Conservation (phyloP, 2,329 filamentous ascomycete species). For the Colletotrichum endophyticum region DNA sequence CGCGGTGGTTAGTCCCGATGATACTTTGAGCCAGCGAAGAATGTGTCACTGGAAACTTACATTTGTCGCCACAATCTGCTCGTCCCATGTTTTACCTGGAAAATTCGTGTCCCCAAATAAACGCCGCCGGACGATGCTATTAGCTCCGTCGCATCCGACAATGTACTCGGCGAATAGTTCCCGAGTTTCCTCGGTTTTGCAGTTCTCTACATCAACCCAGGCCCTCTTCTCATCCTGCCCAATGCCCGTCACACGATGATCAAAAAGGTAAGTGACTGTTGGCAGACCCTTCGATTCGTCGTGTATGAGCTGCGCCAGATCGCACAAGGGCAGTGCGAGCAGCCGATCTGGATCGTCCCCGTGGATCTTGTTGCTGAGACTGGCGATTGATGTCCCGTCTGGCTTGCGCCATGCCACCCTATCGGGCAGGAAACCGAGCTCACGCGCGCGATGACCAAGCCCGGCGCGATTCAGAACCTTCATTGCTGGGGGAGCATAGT, state of each 20-base stretch:
- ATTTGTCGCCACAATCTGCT: slow-evolving; percentile 66
- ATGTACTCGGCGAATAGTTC: slow-evolving; percentile 54
- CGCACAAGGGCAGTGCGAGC: slow-evolving; percentile 42
- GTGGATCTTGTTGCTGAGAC: slow-evolving; percentile 38
- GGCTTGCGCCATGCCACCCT: slow-evolving; percentile 43
- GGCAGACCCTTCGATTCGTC: slow-evolving; percentile 39
- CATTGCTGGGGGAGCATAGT: slow-evolving; percentile 63
- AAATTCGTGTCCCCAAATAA: slow-evolving; percentile 57
- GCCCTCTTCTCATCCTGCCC: slow-evolving; percentile 49
- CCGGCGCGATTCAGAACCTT: slow-evolving; percentile 62
- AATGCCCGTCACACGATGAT: slow-evolving; percentile 48
- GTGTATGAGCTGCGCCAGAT: slow-evolving; percentile 45
- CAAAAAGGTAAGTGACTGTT: slow-evolving; percentile 44
- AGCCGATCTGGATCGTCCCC: slow-evolving; percentile 43
- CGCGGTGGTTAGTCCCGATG: neutral
- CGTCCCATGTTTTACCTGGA: slow-evolving; percentile 63
- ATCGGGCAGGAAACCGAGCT: slow-evolving; percentile 39
- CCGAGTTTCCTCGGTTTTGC: slow-evolving; percentile 31
- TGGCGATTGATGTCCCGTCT: slow-evolving; percentile 37
- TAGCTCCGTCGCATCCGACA: slow-evolving; percentile 60
- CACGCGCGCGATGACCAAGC: slow-evolving; percentile 50
- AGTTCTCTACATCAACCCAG: slow-evolving; percentile 46
- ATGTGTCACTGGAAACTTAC: slow-evolving; percentile 30
- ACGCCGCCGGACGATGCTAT: slow-evolving; percentile 48
- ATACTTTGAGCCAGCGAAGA: neutral